Evolutionary conservation across 129 eudicot species (phyloP), one percentile per base, ranked within the genome.

Genomic region (Cynara cardunculus): DNA sequence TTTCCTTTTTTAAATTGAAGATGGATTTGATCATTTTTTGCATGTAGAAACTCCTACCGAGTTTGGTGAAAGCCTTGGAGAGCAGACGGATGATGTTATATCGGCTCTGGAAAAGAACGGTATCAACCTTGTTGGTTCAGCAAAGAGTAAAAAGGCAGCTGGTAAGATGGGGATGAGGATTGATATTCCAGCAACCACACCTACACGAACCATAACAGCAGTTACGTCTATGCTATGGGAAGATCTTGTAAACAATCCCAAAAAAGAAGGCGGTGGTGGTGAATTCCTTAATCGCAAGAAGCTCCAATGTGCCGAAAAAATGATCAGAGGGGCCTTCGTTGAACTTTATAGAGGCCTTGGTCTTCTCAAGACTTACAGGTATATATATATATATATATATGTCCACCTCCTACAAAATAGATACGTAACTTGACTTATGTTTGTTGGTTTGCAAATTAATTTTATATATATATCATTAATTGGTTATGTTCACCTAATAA

Each of bases 311-410:
- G 99, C 99, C 25, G 96, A 93, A 72, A 96, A 96, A 82, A 93
- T 96, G 94, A 96, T 96, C 16, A 85, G 99, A 88, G 95, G 93
- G 28, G 99, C 98, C 12, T 92, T 90, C 74, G 94, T 96, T 30
- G 99, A 93, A 56, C 96, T 96, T 21, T 93, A 96, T 75, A 83
- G 93, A 75, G 99, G 97, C 69, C 98, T 96, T 84, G 97, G 98
- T 72, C 87, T 96, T 68, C 85, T 93, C 3, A 93, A 87, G 69
- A 96, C 93, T 22, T 96, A 92, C 82, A 90, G 99, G 99, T 92
- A 90, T 25, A 3, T 37, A 27, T 18, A 5, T 7, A 49, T 8
- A 11, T 71, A 27, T 3, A 11, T 39, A 10, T 10, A 31, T 14
- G 34, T 30, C 3, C 34, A 30, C 34, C 34, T 30, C 34, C 34